Conservation (phyloP, 352 stramenopile genomes). For the Bremia lactucae region DNA sequence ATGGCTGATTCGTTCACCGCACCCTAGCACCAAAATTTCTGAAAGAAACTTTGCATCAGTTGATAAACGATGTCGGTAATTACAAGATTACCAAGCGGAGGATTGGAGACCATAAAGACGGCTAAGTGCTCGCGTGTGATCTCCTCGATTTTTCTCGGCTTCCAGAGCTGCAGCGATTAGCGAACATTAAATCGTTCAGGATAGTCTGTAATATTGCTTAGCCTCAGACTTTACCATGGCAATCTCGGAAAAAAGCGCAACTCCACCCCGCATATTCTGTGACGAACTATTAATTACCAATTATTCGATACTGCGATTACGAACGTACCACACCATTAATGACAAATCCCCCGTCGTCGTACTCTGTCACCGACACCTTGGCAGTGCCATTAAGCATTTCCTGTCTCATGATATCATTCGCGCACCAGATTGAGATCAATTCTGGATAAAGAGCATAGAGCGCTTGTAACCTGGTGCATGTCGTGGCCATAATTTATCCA, state of each 20-base stretch:
- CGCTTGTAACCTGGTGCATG: conserved; percentile 48
- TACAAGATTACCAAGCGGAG: conserved; percentile 39
- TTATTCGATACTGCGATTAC: too few relatives aligned
- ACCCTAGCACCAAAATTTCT: conserved; percentile 80
- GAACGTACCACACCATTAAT: conserved; percentile 67
- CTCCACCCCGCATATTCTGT: conserved; percentile 72
- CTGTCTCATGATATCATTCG: conserved; percentile 17
- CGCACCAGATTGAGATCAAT: background rate
- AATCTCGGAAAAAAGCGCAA: conserved; percentile 62
- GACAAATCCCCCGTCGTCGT: conserved; percentile 79
- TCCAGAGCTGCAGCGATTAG: conserved; percentile 48
- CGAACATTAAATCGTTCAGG: too few relatives aligned
- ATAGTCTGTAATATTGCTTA: background rate
- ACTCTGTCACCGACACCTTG: conserved; percentile 75
- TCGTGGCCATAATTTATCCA: conserved; percentile 80
- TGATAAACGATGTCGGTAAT: background rate
- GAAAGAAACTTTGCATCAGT: background rate
- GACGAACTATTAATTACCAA: too few relatives aligned
- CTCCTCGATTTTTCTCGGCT: conserved; percentile 62
- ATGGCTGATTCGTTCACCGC: conserved; percentile 49
- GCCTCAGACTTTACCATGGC: conserved; percentile 37
- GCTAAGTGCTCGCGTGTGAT: conserved; percentile 67
- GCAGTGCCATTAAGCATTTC: conserved; percentile 75
- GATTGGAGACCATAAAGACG: conserved; percentile 69
- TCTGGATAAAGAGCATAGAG: background rate